A percentile compares a stretch with the other conserved stretches of the same genome.
phyloP scores from a whole-genome alignment of 2,329 filamentous ascomycete species.

The Verticillium nonalfalfae region DNA sequence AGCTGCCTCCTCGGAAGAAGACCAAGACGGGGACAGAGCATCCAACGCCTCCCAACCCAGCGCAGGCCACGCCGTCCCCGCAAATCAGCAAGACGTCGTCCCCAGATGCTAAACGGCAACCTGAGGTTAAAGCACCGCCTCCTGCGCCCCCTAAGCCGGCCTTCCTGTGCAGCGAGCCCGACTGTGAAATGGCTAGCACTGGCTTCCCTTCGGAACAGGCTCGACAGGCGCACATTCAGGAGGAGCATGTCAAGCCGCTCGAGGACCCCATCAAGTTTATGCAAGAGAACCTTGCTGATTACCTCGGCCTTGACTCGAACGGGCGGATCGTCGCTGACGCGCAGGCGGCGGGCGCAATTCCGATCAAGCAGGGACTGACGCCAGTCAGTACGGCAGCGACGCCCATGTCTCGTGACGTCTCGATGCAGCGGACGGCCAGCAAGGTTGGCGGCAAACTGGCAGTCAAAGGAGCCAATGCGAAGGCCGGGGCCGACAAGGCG shows the following conservation, averaged over 20 bases:
- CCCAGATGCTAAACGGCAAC: conserved; percentile 34
- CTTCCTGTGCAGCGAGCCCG: conserved; percentile 44
- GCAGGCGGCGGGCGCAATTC: conserved; percentile 28
- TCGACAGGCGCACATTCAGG: conserved; percentile 44
- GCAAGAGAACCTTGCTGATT: conserved; percentile 39
- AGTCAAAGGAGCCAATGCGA: conserved; percentile 20
- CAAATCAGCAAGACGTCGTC: conserved; percentile 40
- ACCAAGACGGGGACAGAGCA: conserved; percentile 36
- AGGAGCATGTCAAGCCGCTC: conserved; percentile 52
- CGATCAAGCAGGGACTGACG: conserved; percentile 41
- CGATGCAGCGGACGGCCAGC: conserved; percentile 45
- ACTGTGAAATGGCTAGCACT: conserved; percentile 43
- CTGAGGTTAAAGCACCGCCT: conserved; percentile 15
- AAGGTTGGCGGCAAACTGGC: conserved; percentile 30
- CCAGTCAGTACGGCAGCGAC: conserved; percentile 34
- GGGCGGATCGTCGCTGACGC: conserved; percentile 29
- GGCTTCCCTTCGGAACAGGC: conserved; percentile 50
- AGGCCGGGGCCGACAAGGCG: conserved; percentile 19
- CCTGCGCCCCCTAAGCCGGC: conserved; percentile 26
- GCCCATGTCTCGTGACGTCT: conserved; percentile 43
- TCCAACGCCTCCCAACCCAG: conserved; percentile 27
- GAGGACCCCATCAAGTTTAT: conserved; percentile 49
- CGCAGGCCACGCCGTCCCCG: conserved; percentile 38
- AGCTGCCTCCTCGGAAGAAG: conserved; percentile 52
- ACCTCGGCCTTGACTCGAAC: conserved; percentile 45